These are phyloP conservation scores for Colletotrichum godetiae DNA, from an alignment of 2,329 filamentous ascomycete species.

Conservation along the genomic window DNA sequence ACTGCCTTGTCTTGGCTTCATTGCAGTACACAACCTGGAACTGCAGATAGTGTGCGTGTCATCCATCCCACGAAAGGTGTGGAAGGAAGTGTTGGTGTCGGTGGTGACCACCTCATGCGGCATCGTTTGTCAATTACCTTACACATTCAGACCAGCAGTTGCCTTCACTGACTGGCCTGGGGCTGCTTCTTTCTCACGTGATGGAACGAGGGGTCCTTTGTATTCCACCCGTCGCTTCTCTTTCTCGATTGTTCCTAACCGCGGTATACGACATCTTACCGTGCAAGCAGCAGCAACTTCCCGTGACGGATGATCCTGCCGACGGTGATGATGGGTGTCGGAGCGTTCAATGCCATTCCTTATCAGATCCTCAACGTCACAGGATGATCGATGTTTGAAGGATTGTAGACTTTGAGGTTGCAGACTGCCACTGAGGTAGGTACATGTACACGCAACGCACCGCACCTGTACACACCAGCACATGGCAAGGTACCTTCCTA, in stretches of 20 bases:
- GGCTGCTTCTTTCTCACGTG: not conserved
- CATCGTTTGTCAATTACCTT: not conserved
- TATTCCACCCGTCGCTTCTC: not conserved
- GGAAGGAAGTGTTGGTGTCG: not conserved
- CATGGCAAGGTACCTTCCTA: no score
- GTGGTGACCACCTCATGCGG: not conserved
- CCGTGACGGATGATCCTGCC: not conserved
- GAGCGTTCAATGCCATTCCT: not conserved
- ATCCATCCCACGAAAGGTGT: not conserved
- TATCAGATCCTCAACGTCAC: conserved; percentile 5
- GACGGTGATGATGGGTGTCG: not conserved
- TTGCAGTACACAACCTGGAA: not conserved
- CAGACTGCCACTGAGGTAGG: not conserved
- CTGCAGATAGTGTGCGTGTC: conserved; percentile 16
- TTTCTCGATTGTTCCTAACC: not conserved
- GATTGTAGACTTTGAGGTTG: not conserved
- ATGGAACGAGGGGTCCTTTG: not conserved
- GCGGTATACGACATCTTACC: not conserved
- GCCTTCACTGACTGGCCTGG: not conserved
- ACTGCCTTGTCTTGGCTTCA: not conserved
- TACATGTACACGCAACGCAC: not conserved
- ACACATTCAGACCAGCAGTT: not conserved
- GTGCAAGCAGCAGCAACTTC: not conserved
- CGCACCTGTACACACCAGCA: not conserved
- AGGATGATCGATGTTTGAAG: conserved; percentile 4